Evolutionary conservation across 441 rosid species (phyloP), one percentile per base, ranked within the genome.

Genomic region (Aquilaria agallochum): DNA sequence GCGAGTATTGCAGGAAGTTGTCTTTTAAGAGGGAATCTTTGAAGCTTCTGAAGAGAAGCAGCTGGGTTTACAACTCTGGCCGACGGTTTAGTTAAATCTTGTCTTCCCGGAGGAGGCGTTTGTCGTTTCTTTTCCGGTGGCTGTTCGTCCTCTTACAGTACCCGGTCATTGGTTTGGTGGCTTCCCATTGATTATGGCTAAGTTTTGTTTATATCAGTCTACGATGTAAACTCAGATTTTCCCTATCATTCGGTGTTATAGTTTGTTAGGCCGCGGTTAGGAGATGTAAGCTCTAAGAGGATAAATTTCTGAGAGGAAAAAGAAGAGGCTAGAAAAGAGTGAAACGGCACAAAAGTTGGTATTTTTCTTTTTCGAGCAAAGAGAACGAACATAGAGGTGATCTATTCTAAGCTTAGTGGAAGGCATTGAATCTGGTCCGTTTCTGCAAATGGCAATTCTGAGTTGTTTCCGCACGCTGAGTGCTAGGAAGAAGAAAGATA

Each of bases 101-200:
- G 70, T 65, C 77, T 54, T 65, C 77, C 84, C 71, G 80, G 89
- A 70, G 66, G 80, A 73, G 83, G 80, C 62, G 44, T 55, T 60
- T 65, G 62, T 56, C 72, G 76, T 75, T 77, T 60, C 66, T 64
- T 69, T 76, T 56, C 86, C 70, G 79, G 72, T 70, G 68, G 58
- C 67, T 75, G 13, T 53, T 47, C 54, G 46, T 60, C 53, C 50
- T 68, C 68, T 45, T 52, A 58, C 53, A 55, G 71, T 53, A 61
- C 64, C 31, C 62, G 51, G 15, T 74, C 81, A 49, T 67, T 76
- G 78, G 72, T 83, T 67, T 75, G 82, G 74, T 67, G 80, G 33
- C 96, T 88, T 71, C 98, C 97, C 2, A 66, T 88, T 68, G 97
- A 88, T 74, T 87, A 88, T 71, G 98, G 90, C 76, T 94, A 84